Evolutionary conservation across 1,284 basidiomycete species (phyloP).

Genomic region (Pyrrhoderma lamaoense): DNA sequence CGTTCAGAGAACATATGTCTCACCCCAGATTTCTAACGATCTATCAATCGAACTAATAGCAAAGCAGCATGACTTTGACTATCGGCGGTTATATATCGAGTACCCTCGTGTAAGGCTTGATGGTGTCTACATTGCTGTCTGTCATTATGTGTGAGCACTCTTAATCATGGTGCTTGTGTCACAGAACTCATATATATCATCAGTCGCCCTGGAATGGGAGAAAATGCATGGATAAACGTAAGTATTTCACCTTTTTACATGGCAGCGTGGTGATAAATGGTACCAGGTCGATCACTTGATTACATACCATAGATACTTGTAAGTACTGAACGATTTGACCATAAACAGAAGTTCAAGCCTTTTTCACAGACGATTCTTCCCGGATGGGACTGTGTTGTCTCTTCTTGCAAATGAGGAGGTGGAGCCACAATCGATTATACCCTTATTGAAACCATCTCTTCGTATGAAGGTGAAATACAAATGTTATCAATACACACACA

Average conservation of each 20-base stretch:
- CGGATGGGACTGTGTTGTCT: constrained; percentile 81
- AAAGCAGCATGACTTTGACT: constrained; percentile 50
- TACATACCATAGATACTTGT: constrained; percentile 82
- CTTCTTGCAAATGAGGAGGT: constrained; percentile 80
- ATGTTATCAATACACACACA: constrained; percentile 5
- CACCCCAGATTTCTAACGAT: constrained; percentile 58
- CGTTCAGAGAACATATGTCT: constrained; percentile 54
- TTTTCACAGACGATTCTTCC: constrained; percentile 79
- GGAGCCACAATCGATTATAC: constrained; percentile 69
- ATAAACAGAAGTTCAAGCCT: too few species aligned
- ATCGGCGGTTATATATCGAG: constrained; percentile 71
- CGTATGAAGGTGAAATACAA: constrained; percentile 61
- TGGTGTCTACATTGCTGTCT: constrained; percentile 85
- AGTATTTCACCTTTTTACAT: constrained; percentile 27
- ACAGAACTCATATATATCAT: constrained; percentile 11
- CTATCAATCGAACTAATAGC: constrained; percentile 42
- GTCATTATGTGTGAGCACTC: constrained; percentile 68
- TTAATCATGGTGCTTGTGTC: constrained; percentile 9
- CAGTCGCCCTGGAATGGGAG: constrained; percentile 71
- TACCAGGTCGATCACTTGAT: constrained; percentile 60
- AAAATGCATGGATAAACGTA: constrained; percentile 80
- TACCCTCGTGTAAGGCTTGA: constrained; percentile 79
- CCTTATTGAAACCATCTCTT: constrained; percentile 66
- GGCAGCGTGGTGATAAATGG: background rate
- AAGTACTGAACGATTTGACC: constrained; percentile 26